A percentile compares a stretch with the other conserved stretches of the same genome.
phyloP scores from a whole-genome alignment of 495 filamentous ascomycete genomes.

The Talaromyces thailandensis region DNA sequence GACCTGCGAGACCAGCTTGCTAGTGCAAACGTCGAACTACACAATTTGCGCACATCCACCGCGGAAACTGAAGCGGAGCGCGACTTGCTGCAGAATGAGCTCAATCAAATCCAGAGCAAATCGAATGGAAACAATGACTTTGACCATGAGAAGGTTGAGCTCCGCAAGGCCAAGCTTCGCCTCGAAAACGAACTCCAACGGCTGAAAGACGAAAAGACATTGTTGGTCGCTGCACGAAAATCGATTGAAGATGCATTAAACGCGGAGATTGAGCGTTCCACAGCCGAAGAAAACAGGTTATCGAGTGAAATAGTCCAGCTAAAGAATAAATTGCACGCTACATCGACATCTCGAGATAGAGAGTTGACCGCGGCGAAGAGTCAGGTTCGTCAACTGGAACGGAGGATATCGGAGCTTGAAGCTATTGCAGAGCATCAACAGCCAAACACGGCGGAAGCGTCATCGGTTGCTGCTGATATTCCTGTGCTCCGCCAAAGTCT shows the following conservation, averaged over 20 bases:
- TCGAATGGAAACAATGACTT: constrained; percentile 46
- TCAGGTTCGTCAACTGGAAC: constrained; percentile 50
- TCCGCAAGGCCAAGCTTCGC: constrained; percentile 48
- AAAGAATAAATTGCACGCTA: constrained; percentile 33
- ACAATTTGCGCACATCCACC: constrained; percentile 41
- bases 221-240: constrained; percentile 40
- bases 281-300: constrained; percentile 48
- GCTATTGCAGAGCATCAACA: constrained; percentile 32
- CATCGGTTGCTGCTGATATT: constrained; percentile 44
- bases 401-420: constrained; percentile 50
- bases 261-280: constrained; percentile 44
- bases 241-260: constrained; percentile 46
- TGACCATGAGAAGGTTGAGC: constrained; percentile 53
- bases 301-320: constrained; percentile 49
- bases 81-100: constrained; percentile 51
- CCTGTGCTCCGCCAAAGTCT: constrained; percentile 51
- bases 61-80: constrained; percentile 52
- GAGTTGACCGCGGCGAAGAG: constrained; percentile 40
- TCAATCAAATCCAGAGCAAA: constrained; percentile 39
- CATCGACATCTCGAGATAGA: constrained; percentile 38
- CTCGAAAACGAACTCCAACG: constrained; percentile 51
- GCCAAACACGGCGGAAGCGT: constrained; percentile 21
- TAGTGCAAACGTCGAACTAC: constrained; percentile 51
- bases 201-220: constrained; percentile 47
- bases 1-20: constrained; percentile 54